A percentile compares a stretch with the other conserved stretches of the same genome.
These are phyloP conservation scores for Lasiodiplodia citricola DNA, from an alignment of 2,329 filamentous ascomycete species.

Conservation along the genomic window DNA sequence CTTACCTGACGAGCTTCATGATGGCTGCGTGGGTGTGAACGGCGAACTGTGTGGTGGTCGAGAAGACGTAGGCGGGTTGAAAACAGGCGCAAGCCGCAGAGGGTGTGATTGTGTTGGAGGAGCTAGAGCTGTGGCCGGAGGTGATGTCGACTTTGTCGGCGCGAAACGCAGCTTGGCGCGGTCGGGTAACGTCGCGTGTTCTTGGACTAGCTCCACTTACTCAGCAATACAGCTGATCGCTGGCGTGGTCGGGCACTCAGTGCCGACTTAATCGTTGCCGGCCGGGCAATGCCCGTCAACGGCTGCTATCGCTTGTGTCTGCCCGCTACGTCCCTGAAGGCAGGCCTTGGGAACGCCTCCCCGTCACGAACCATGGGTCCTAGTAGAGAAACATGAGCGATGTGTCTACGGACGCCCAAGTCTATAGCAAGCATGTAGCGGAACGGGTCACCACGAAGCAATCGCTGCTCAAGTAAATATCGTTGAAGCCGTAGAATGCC, in stretches of 20 bases:
- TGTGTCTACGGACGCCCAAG: background rate
- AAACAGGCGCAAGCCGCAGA: background rate
- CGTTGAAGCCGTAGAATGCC: background rate
- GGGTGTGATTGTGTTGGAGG: background rate
- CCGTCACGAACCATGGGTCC: background rate
- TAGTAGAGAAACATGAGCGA: background rate
- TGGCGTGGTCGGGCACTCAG: background rate
- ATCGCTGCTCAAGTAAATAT: background rate
- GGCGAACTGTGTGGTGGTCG: background rate
- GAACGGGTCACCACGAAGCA: background rate
- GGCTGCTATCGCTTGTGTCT: background rate
- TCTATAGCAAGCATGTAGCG: background rate
- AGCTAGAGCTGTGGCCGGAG: constrained; percentile 12
- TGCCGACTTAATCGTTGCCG: background rate
- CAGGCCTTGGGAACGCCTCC: background rate
- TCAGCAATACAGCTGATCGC: background rate
- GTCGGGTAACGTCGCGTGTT: constrained; percentile 3
- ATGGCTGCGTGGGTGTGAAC: constrained; percentile 48
- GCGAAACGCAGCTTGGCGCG: constrained; percentile 17
- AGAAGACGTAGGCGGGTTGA: background rate
- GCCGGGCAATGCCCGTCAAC: background rate
- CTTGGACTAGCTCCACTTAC: background rate
- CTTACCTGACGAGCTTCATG: constrained; percentile 98
- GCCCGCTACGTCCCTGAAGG: background rate
- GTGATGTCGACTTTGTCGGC: constrained; percentile 26